Percentiles rank a stretch among this genome's conserved stretches.
phyloP scores from a whole-genome alignment of 768 basidiomycete genomes.

The Dentipellis sp. region DNA sequence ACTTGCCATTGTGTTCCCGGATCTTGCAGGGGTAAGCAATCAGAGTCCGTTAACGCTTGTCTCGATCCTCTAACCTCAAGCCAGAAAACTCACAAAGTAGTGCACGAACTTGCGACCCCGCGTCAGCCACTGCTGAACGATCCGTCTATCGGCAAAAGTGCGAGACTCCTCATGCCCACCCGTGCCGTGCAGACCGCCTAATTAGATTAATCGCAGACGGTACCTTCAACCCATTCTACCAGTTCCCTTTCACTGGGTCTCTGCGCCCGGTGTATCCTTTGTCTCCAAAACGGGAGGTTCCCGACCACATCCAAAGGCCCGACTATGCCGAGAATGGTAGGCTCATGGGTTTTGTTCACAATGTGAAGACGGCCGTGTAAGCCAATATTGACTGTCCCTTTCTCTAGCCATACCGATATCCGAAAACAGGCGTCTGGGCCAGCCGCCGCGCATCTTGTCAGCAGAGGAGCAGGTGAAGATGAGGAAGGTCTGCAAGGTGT shows the following conservation, averaged over 20 bases:
- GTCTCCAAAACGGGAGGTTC: conserved; percentile 65
- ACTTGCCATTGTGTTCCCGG: no score
- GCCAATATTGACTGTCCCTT: conserved; percentile 11
- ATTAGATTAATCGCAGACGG: conserved; percentile 40
- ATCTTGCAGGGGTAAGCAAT: conserved; percentile 20
- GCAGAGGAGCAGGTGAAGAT: conserved; percentile 82
- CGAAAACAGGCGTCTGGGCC: conserved; percentile 48
- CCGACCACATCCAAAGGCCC: conserved; percentile 75
- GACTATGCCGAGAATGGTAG: conserved; percentile 79
- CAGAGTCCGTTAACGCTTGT: neutral
- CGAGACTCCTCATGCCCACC: neutral
- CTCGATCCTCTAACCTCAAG: neutral
- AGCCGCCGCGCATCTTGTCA: conserved; percentile 56
- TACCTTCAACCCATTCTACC: conserved; percentile 72
- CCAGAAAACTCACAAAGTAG: conserved; percentile 75
- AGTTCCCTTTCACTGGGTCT: conserved; percentile 69
- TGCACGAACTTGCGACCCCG: conserved; percentile 54
- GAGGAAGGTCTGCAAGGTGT: conserved; percentile 76
- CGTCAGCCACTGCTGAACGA: conserved; percentile 17
- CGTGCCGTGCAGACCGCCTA: neutral
- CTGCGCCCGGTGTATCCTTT: conserved; percentile 85
- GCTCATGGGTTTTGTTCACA: conserved; percentile 20
- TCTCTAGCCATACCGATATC: conserved; percentile 46
- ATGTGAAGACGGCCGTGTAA: conserved; percentile 26
- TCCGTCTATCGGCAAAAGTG: conserved; percentile 20